phyloP scores from a whole-genome alignment of 192 early-diverging fungal genomes.

The Gamsiella multidivaricata region DNA sequence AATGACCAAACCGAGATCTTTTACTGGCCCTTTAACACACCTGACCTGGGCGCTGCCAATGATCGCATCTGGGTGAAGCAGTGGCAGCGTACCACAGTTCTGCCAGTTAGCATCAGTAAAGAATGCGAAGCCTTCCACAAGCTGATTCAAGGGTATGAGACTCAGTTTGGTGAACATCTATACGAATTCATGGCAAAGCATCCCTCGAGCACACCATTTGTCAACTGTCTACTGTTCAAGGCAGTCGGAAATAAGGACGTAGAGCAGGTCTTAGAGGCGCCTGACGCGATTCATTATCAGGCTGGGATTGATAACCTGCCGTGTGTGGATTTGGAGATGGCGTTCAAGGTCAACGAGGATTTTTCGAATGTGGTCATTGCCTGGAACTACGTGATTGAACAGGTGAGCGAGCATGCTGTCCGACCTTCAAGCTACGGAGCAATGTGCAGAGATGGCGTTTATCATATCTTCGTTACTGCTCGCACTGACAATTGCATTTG shows the following conservation, averaged over 20 bases:
- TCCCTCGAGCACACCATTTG: slow-evolving; percentile 30
- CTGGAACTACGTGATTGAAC: slow-evolving; percentile 12
- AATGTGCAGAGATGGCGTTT: no score
- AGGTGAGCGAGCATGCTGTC: no score
- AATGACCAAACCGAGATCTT: slow-evolving; percentile 51
- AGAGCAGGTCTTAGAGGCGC: slow-evolving; percentile 15
- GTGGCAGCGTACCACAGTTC: slow-evolving; percentile 33
- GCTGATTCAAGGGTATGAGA: slow-evolving; percentile 1
- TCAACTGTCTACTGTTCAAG: slow-evolving; percentile 11
- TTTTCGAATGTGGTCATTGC: slow-evolving; percentile 35
- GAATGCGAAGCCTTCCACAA: not conserved
- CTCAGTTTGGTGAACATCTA: slow-evolving; percentile 11
- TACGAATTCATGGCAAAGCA: slow-evolving; percentile 14
- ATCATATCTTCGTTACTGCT: not conserved
- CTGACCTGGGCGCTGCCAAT: not conserved
- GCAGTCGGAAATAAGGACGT: slow-evolving; percentile 5
- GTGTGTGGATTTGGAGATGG: slow-evolving; percentile 32
- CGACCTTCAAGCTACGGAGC: no score
- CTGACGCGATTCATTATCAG: slow-evolving; percentile 53
- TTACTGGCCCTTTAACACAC: slow-evolving; percentile 53
- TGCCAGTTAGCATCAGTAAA: not conserved
- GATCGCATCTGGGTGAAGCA: slow-evolving; percentile 55
- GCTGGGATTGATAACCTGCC: slow-evolving; percentile 31
- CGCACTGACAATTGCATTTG: no score
- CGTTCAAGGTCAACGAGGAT: slow-evolving; percentile 39